Base-by-base conservation (phyloP, 140 eudicot species). In the Erigeron philadelphicus region DNA sequence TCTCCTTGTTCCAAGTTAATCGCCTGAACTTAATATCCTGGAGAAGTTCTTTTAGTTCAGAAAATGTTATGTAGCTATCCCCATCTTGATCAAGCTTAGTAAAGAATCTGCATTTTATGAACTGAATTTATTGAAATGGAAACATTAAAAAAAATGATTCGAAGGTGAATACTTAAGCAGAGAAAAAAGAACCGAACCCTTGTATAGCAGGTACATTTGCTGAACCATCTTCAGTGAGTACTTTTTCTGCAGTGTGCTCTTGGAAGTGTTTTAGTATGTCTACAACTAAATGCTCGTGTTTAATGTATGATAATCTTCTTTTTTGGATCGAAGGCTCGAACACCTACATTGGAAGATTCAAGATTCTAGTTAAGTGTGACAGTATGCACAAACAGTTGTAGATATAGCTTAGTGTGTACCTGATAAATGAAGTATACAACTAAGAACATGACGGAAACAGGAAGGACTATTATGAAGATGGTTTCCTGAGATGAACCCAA, bases 281-380 rank as follows among this genome's bases (percentile, higher is more conserved):
- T 17, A 85, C 79, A 8, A 85, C 83, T 31, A 88, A 72, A 66
- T 85, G 88, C 88, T 88, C 87, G 68, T 85, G 88, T 71, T 76
- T 78, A 61, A 88, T 69, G 62, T 82, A 88, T 16, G 83, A 72
- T 19, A 88, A 75, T 48, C 83, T 76, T 70, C 95, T 71, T 63
- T 68, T 72, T 21, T 85, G 95, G 78, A 88, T 85, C 74, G 87
- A 88, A 67, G 91, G 95, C 75, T 88, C 79, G 19, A 85, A 83
- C 64, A 79, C 76, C 95, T 88, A 35, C 55, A 9, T 43, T 42
- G 21, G 64, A 67, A 67, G 3, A 7, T 53, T 64, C 40, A 11
- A 48, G 59, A 54, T 41, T 53, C 54, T 61, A 11, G 38, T 13
- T 53, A 19, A 53, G 8, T 35, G 19, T 58, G 76, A 15, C 13